phyloP scores from a whole-genome alignment of 495 filamentous ascomycete genomes.

The Penicillium desertorum region DNA sequence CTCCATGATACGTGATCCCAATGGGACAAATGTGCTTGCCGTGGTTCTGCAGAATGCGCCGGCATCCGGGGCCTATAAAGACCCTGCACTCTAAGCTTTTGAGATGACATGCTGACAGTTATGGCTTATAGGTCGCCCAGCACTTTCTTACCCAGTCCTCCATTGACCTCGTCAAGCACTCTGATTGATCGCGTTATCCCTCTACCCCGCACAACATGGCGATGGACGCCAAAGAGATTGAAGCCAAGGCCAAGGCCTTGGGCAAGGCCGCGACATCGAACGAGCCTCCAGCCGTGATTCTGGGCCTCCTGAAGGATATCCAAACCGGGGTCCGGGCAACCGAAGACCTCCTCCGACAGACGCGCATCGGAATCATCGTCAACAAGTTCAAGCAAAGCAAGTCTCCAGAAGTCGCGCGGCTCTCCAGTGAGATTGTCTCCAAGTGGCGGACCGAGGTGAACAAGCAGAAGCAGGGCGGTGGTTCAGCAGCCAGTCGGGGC shows the following conservation, averaged over 20 bases:
- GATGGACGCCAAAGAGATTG: slow-evolving; percentile 84
- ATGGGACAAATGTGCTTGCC: background rate
- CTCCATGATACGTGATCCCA: background rate
- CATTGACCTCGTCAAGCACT: background rate
- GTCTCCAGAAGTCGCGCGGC: slow-evolving; percentile 69
- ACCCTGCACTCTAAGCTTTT: background rate
- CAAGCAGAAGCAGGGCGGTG: slow-evolving; percentile 60
- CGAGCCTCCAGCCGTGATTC: slow-evolving; percentile 62
- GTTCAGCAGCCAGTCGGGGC: slow-evolving; percentile 43
- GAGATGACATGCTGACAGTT: background rate
- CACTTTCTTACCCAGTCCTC: background rate
- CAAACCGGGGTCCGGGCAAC: slow-evolving; percentile 76
- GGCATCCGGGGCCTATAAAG: slow-evolving; percentile 1
- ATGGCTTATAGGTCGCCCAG: background rate
- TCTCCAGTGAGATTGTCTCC: slow-evolving; percentile 76
- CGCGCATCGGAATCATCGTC: slow-evolving; percentile 84
- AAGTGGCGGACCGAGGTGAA: slow-evolving; percentile 86
- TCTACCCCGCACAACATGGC: slow-evolving; percentile 19
- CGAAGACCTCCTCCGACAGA: slow-evolving; percentile 81
- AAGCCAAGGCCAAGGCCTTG: slow-evolving; percentile 67
- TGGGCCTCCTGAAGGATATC: slow-evolving; percentile 71
- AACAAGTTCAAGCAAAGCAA: slow-evolving; percentile 76
- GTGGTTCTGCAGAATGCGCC: slow-evolving; percentile 10
- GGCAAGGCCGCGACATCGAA: slow-evolving; percentile 70
- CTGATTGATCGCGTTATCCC: background rate